phyloP scores from a whole-genome alignment of 768 basidiomycete genomes.

The Tulasnella sp. region DNA sequence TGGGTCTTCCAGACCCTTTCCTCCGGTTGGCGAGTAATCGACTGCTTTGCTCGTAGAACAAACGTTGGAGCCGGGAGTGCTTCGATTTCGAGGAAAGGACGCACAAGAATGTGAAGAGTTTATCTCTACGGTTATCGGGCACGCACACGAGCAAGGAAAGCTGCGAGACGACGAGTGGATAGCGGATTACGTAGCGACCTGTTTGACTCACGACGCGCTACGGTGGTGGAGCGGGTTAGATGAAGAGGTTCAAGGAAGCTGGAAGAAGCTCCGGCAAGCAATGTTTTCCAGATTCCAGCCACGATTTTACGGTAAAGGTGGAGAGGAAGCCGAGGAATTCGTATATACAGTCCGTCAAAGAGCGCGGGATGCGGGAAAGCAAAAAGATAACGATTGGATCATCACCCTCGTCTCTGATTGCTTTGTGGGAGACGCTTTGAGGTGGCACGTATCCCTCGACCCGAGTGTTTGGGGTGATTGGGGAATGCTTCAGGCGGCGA shows the following conservation, averaged over 20 bases:
- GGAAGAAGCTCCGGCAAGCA: background rate
- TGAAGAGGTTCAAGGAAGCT: background rate
- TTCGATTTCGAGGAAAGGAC: background rate
- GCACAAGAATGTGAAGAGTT: background rate
- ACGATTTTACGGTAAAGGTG: background rate
- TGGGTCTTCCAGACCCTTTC: no score
- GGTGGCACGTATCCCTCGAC: background rate
- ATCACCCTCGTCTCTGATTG: background rate
- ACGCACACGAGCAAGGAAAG: conserved; percentile 14
- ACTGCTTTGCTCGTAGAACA: background rate
- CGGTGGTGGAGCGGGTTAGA: background rate
- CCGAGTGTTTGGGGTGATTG: background rate
- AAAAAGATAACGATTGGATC: conserved; percentile 1
- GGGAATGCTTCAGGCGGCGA: background rate
- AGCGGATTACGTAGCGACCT: background rate
- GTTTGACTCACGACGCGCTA: background rate
- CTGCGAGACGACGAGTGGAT: conserved; percentile 4
- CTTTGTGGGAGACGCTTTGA: background rate
- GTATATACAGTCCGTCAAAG: background rate
- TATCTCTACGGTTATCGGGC: background rate
- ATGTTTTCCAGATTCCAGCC: background rate
- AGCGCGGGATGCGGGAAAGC: conserved; percentile 7
- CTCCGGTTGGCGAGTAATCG: no score
- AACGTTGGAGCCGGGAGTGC: background rate
- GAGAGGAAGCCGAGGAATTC: background rate